Evolutionary conservation across 1,284 basidiomycete species (phyloP), one percentile per base, ranked within the genome.

Genomic region (Polyporus tsugae): DNA sequence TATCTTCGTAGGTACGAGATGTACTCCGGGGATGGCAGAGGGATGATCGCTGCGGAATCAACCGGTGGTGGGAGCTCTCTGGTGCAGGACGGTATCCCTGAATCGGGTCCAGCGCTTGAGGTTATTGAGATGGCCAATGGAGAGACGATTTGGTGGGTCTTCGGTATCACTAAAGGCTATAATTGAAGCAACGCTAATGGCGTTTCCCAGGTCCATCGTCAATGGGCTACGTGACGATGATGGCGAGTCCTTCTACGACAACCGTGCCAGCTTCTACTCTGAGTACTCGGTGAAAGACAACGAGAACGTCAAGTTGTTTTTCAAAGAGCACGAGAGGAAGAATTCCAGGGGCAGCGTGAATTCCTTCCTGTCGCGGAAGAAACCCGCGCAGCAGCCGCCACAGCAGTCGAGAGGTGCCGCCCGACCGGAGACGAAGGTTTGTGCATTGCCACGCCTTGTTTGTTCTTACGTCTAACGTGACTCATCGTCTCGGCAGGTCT

Each of bases 401-500:
- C 78, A 78, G 65, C 83, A 70, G 58, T 63, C 85, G 78, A 81
- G 82, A 77, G 86, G 86, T 44, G 59, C 74, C 72, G 78, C 80
- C 68, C 86, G 91, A 62, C 93, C 93, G 70, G 93, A 95, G 78
- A 95, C 93, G 33, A 94, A 94, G 86, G 93, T 91, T 79, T 72
- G 83, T 77, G 29, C 36, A 29, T 60, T 61, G 10, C 38, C 35
- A 42, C 61, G 57, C 57, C 53, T 35, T 29, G 42, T 66, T 19
- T n/a, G 42, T 65, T 19, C 22, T 35, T 19, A 33, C 13, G 52
- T 58, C 64, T 58, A 57, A 68, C 53, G 55, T 66, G 63, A 52
- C 61, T 68, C 41, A 67, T 52, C 73, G 62, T 63, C 60, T 69
- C 66, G 52, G 64, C 77, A 95, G 93, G 89, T 95, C 76, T 94